These are phyloP conservation scores for Anthracocystis setariae DNA, from an alignment of 1,284 basidiomycete genomes.

Conservation along the genomic window DNA sequence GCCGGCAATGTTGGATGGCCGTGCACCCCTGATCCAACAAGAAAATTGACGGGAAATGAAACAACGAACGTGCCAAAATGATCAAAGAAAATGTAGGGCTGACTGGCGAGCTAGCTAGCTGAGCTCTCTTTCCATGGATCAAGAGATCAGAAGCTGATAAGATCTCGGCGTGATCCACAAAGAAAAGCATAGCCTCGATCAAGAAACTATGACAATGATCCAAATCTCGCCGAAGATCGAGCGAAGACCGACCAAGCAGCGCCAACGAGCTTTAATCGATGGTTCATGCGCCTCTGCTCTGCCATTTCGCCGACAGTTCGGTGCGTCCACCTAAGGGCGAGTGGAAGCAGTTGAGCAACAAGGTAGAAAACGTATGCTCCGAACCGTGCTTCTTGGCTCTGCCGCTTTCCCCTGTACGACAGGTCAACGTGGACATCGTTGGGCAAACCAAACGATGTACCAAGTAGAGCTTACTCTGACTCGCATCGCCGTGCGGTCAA, in stretches of 20 bases:
- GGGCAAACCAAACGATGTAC: no score
- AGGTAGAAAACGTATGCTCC: neutral
- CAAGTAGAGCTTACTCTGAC: no score
- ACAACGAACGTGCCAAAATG: neutral
- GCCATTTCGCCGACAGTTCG: neutral
- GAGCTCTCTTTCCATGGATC: neutral
- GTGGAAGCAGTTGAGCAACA: neutral
- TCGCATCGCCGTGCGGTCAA: no score
- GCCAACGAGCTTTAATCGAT: neutral
- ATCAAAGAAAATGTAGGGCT: no score
- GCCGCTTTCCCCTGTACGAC: no score
- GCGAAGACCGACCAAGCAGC: slow-evolving; percentile 13
- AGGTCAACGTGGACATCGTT: no score
- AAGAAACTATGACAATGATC: neutral
- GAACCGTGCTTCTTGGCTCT: neutral
- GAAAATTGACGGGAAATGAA: neutral
- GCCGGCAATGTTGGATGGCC: neutral
- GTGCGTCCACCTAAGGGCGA: neutral
- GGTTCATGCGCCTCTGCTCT: neutral
- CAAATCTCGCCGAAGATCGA: slow-evolving; percentile 29
- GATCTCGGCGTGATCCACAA: neutral
- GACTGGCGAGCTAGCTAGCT: no score
- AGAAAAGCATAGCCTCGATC: neutral
- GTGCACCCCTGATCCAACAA: neutral
- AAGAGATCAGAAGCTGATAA: slow-evolving; percentile 14